Percentiles rank a stretch among this genome's conserved stretches.
These are phyloP conservation scores for Emergomyces orientalis DNA, from an alignment of 2,329 filamentous ascomycete species.

Conservation along the genomic window DNA sequence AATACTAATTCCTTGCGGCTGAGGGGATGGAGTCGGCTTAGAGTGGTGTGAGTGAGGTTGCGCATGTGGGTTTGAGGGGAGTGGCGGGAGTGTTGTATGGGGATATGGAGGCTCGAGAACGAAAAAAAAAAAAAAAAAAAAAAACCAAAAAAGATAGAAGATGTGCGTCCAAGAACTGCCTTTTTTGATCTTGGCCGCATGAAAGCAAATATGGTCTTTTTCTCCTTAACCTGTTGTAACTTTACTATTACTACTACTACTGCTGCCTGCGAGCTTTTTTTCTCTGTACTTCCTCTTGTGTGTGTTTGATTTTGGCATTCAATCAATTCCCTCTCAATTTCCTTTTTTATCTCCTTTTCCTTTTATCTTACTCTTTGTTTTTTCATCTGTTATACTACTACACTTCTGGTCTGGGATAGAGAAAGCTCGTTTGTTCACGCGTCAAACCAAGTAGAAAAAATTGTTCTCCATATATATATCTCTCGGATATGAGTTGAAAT, in stretches of 20 bases:
- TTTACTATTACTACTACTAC: slow-evolving; percentile 30
- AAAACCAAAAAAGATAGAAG: slow-evolving; percentile 23
- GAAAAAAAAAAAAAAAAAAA: background rate
- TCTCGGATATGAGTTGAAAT: background rate
- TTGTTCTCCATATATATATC: background rate
- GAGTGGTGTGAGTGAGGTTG: slow-evolving; percentile 21
- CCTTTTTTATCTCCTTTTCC: slow-evolving; percentile 9
- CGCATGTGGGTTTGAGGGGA: slow-evolving; percentile 19
- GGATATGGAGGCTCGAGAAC: slow-evolving; percentile 20
- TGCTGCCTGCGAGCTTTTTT: slow-evolving; percentile 37
- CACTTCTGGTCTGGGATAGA: slow-evolving; percentile 2
- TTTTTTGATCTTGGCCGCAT: slow-evolving; percentile 35
- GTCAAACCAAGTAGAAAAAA: background rate
- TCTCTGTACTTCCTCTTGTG: slow-evolving; percentile 15
- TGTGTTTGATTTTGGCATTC: slow-evolving; percentile 14
- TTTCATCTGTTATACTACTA: slow-evolving; percentile 6
- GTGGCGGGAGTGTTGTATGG: slow-evolving; percentile 19
- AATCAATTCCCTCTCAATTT: slow-evolving; percentile 14
- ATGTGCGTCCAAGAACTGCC: slow-evolving; percentile 33
- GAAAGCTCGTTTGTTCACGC: background rate
- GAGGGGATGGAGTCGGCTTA: slow-evolving; percentile 23
- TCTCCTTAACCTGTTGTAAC: slow-evolving; percentile 35
- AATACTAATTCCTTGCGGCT: background rate
- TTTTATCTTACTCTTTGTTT: slow-evolving; percentile 9
- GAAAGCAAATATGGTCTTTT: slow-evolving; percentile 32